Evolutionary conservation across 805 yeast genomes (phyloP).

Genomic region (Grigorovia humatica): DNA sequence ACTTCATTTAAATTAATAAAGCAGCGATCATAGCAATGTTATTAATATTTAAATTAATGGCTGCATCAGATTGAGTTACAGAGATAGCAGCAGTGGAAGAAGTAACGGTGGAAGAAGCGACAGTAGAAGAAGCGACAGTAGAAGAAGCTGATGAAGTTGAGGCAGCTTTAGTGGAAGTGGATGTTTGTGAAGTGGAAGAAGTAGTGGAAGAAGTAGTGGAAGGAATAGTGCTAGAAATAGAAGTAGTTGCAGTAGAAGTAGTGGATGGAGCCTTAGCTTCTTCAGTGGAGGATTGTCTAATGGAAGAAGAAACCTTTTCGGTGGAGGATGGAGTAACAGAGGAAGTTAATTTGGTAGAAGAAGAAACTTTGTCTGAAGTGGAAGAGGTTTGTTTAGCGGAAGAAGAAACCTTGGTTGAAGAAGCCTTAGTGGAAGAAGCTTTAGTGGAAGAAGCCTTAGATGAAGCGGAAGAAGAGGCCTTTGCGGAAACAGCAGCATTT

Average conservation of each 20-base stretch:
- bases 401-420: slow-evolving; percentile 8
- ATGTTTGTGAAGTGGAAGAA: slow-evolving; percentile 20
- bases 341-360: slow-evolving; percentile 15
- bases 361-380: slow-evolving; percentile 9
- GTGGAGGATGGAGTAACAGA: slow-evolving; percentile 13
- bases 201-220: slow-evolving; percentile 13
- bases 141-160: slow-evolving; percentile 5
- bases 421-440: slow-evolving; percentile 20
- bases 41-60: slow-evolving; percentile 17
- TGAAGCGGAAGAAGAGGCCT: slow-evolving; percentile 25
- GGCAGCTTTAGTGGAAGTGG: slow-evolving; percentile 19
- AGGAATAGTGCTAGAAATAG: slow-evolving; percentile 13
- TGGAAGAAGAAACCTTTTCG: slow-evolving; percentile 11
- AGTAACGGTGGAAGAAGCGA: slow-evolving; percentile 10
- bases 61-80: slow-evolving; percentile 31
- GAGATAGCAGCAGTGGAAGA: slow-evolving; percentile 14
- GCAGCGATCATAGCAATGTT: slow-evolving; percentile 22
- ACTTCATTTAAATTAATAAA: slow-evolving; percentile 14
- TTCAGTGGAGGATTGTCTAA: slow-evolving; percentile 17
- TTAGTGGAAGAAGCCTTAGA: slow-evolving; percentile 27
- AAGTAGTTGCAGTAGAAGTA: slow-evolving; percentile 16
- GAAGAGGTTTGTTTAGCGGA: slow-evolving; percentile 20
- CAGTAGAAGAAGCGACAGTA: slow-evolving; percentile 2
- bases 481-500: slow-evolving; percentile 29
- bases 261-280: slow-evolving; percentile 14